A percentile compares a stretch with the other conserved stretches of the same genome.
Conservation (phyloP, 1,139 yeast genomes). For the Debaryomyces fabryi region DNA sequence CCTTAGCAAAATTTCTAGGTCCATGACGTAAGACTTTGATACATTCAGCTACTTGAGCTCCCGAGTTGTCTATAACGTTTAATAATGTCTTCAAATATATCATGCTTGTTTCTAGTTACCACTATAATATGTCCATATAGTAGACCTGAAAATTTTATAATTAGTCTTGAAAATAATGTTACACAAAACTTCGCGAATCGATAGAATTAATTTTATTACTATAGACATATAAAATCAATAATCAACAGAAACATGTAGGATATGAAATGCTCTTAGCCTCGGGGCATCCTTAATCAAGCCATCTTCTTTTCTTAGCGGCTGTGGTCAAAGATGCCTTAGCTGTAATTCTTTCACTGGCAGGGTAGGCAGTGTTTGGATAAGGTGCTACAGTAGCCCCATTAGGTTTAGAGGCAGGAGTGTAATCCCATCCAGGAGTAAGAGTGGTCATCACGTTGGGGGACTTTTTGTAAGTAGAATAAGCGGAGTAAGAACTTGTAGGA, state of each 20-base stretch:
- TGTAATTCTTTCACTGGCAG: slow-evolving; percentile 44
- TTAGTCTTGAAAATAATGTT: neutral
- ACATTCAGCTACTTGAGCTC: slow-evolving; percentile 94
- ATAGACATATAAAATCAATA: neutral
- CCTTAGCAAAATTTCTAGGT: slow-evolving; percentile 78
- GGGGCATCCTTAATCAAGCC: slow-evolving; percentile 25
- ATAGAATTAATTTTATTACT: neutral
- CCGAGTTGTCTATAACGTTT: slow-evolving; percentile 92
- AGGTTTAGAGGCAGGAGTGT: slow-evolving; percentile 61
- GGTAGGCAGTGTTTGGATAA: slow-evolving; percentile 56
- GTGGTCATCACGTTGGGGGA: slow-evolving; percentile 61
- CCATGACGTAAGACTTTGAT: slow-evolving; percentile 91
- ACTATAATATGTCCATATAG: neutral
- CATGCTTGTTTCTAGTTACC: slow-evolving; percentile 44
- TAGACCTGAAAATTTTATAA: slow-evolving; percentile 4
- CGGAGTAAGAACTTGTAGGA: slow-evolving; percentile 62
- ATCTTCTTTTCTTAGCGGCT: slow-evolving; percentile 41
- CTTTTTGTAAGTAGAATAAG: slow-evolving; percentile 45
- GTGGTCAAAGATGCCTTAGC: slow-evolving; percentile 41
- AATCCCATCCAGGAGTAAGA: slow-evolving; percentile 81
- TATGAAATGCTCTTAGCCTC: neutral
- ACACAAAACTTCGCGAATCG: slow-evolving; percentile 2
- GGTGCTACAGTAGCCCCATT: slow-evolving; percentile 73
- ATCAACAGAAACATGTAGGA: neutral
- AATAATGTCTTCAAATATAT: slow-evolving; percentile 84